Percentiles rank a stretch among this genome's conserved stretches.
Conservation (phyloP, 164 flowering plant genomes). For the Annona squamosa region DNA sequence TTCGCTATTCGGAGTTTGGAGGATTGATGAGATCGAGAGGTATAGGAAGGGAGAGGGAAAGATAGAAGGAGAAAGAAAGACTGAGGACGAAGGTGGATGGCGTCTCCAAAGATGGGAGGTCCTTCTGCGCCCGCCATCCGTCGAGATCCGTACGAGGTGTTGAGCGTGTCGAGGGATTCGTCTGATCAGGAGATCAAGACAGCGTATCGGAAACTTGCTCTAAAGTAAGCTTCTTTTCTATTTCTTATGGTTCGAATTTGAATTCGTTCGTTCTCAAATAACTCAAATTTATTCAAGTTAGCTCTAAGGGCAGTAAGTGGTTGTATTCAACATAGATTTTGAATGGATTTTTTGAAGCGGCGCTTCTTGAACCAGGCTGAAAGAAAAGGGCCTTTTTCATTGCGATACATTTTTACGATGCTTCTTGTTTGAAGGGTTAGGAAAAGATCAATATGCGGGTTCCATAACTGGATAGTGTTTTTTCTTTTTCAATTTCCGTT, state of each 20-base stretch:
- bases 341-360: background rate
- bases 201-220: constrained; percentile 89
- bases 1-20: background rate
- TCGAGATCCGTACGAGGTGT: constrained; percentile 93
- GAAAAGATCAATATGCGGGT: no score
- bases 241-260: background rate
- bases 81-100: constrained; percentile 1
- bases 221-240: constrained; percentile 47
- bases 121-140: constrained; percentile 56
- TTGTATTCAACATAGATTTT: background rate
- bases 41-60: background rate
- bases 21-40: constrained; percentile 3
- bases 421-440: no score
- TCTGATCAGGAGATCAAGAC: constrained; percentile 91
- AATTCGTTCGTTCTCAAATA: background rate
- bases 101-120: constrained; percentile 47
- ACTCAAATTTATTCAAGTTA: background rate
- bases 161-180: constrained; percentile 64
- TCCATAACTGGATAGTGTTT: no score
- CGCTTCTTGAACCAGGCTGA: background rate
- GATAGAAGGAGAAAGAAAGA: background rate
- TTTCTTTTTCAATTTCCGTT: no score
- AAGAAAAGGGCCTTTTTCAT: background rate
- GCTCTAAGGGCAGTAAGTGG: background rate
- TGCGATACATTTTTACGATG: background rate